phyloP scores from a whole-genome alignment of 805 yeast species.

The Zygosaccharomyces pseudorouxii region DNA sequence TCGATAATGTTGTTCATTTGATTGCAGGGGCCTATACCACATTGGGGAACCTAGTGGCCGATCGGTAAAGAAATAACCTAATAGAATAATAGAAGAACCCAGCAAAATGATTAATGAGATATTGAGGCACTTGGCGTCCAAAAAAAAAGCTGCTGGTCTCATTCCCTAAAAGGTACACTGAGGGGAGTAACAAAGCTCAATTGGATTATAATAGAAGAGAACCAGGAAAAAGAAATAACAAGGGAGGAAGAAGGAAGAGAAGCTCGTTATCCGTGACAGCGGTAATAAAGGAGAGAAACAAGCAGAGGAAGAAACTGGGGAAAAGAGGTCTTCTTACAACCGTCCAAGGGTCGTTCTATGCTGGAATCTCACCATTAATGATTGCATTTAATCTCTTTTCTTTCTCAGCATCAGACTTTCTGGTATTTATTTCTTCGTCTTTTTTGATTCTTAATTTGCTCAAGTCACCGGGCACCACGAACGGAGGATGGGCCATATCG shows the following conservation, averaged over 20 bases:
- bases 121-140: not conserved
- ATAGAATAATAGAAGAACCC: not conserved
- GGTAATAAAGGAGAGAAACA: not conserved
- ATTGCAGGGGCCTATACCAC: not conserved
- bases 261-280: not conserved
- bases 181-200: not conserved
- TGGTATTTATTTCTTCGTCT: conserved; percentile 34
- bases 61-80: not conserved
- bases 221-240: not conserved
- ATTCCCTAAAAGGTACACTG: not conserved
- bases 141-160: not conserved
- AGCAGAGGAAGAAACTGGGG: not conserved
- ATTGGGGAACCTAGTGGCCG: not conserved
- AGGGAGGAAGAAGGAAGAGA: not conserved
- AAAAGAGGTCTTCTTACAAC: too few species aligned
- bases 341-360: not conserved
- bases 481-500: conserved; percentile 78
- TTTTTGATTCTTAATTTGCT: conserved; percentile 31
- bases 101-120: not conserved
- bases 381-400: conserved; percentile 36
- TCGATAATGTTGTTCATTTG: not conserved
- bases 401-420: conserved; percentile 34
- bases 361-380: conserved; percentile 30
- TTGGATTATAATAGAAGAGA: not conserved
- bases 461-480: conserved; percentile 42